These are phyloP conservation scores for Ceriops tagal DNA, from an alignment of 345 rosid genomes.

Conservation along the genomic window DNA sequence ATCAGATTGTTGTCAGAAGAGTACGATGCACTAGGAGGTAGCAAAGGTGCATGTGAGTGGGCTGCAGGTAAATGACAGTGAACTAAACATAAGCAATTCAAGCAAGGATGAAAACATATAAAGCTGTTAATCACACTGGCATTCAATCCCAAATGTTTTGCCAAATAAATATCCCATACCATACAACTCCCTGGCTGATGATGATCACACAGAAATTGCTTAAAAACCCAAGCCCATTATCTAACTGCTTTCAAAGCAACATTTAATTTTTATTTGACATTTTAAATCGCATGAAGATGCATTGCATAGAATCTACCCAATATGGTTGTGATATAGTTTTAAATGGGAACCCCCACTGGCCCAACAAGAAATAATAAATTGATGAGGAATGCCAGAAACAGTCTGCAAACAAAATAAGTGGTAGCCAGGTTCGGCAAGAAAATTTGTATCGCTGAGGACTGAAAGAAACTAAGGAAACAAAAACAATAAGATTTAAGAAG, in stretches of 20 bases:
- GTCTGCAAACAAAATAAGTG: too few species aligned
- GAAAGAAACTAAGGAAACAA: neutral
- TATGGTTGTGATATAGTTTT: neutral
- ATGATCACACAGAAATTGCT: too few species aligned
- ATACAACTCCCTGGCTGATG: too few species aligned
- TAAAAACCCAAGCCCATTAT: neutral
- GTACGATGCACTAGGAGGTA: conserved; percentile 31
- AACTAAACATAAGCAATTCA: conserved; percentile 5
- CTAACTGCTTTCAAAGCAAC: neutral
- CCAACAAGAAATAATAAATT: too few species aligned
- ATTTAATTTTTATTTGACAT: neutral
- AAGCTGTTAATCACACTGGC: too few species aligned
- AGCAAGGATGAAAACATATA: too few species aligned
- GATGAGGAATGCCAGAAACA: too few species aligned
- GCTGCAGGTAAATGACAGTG: conserved; percentile 25
- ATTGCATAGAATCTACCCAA: neutral
- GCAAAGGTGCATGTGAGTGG: conserved; percentile 32
- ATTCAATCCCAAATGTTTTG: too few species aligned
- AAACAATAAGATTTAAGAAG: too few species aligned
- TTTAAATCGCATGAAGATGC: too few species aligned
- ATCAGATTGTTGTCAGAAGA: conserved; percentile 42
- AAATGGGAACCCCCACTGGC: too few species aligned
- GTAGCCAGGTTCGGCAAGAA: neutral
- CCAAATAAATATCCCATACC: too few species aligned
- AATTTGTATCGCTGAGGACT: neutral